phyloP scores from a whole-genome alignment of 805 yeast genomes.

The Maudiozyma saulgeensis region DNA sequence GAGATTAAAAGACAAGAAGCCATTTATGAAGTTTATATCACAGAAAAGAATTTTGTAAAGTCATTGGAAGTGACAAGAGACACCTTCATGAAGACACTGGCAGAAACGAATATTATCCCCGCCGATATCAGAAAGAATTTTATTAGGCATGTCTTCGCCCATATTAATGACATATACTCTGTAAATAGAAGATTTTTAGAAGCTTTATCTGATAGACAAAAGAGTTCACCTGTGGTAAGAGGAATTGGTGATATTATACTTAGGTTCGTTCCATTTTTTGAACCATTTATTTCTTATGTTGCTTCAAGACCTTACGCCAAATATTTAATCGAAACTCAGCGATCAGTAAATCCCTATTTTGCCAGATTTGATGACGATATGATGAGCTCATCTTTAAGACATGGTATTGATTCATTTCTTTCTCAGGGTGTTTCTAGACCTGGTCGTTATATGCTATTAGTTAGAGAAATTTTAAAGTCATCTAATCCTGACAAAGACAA shows the following conservation, averaged over 20 bases:
- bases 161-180: constrained; percentile 76
- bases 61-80: constrained; percentile 89
- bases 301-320: constrained; percentile 93
- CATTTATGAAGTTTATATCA: constrained; percentile 85
- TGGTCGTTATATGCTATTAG: constrained; percentile 81
- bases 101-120: constrained; percentile 81
- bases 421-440: constrained; percentile 95
- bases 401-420: constrained; percentile 81
- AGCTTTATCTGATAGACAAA: constrained; percentile 79
- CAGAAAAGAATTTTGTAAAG: constrained; percentile 91
- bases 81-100: constrained; percentile 84
- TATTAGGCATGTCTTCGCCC: constrained; percentile 83
- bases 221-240: constrained; percentile 71
- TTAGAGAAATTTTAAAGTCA: constrained; percentile 79
- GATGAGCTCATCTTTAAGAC: constrained; percentile 50
- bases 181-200: constrained; percentile 82
- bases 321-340: constrained; percentile 89
- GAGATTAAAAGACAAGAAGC: constrained; percentile 93
- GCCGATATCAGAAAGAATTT: constrained; percentile 84
- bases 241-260: constrained; percentile 81
- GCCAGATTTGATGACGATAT: constrained; percentile 86
- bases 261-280: constrained; percentile 77
- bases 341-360: constrained; percentile 79
- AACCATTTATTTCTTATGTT: constrained; percentile 87
- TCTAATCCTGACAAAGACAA: constrained; percentile 63